phyloP scores from a whole-genome alignment of 129 eudicot genomes.

The Oenanthe sinensis region DNA sequence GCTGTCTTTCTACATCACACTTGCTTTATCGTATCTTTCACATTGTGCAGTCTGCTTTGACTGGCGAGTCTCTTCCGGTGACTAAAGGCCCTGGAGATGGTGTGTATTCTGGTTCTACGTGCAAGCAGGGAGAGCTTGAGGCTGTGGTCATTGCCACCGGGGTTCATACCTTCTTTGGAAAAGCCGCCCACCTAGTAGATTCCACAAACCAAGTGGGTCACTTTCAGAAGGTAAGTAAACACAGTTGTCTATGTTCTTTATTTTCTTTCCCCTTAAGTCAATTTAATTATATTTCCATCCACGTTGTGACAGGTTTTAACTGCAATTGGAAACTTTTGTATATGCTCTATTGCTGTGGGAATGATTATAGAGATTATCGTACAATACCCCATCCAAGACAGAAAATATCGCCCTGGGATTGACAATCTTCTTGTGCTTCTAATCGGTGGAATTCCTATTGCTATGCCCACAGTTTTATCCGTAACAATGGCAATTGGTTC shows the following conservation, averaged over 20 bases:
- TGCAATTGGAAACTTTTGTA: conserved; percentile 98
- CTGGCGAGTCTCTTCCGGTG: conserved; percentile 98
- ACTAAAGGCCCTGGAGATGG: conserved; percentile 98
- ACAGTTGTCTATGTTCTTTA: neutral
- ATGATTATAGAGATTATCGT: conserved; percentile 86
- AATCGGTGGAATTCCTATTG: conserved; percentile 97
- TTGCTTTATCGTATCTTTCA: conserved; percentile 10
- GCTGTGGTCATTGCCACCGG: conserved; percentile 97
- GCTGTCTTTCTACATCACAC: neutral
- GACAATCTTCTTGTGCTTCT: conserved; percentile 98
- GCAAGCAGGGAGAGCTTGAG: conserved; percentile 96
- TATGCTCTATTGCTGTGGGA: conserved; percentile 96
- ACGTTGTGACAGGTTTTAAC: conserved; percentile 62
- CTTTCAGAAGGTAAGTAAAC: conserved; percentile 68
- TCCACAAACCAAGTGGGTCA: conserved; percentile 95
- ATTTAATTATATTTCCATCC: conserved; percentile 5
- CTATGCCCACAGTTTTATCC: conserved; percentile 98
- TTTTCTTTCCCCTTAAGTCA: neutral
- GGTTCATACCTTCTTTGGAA: conserved; percentile 96
- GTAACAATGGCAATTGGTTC: conserved; percentile 99
- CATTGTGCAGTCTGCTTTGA: conserved; percentile 74
- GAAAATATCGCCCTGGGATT: conserved; percentile 87
- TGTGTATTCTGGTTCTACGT: conserved; percentile 94
- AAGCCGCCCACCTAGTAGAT: conserved; percentile 99
- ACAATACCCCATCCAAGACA: conserved; percentile 91